Evolutionary conservation across 257 asterid genomes (phyloP), one percentile per base, ranked within the genome.

Genomic region (Nicotiana undulata): DNA sequence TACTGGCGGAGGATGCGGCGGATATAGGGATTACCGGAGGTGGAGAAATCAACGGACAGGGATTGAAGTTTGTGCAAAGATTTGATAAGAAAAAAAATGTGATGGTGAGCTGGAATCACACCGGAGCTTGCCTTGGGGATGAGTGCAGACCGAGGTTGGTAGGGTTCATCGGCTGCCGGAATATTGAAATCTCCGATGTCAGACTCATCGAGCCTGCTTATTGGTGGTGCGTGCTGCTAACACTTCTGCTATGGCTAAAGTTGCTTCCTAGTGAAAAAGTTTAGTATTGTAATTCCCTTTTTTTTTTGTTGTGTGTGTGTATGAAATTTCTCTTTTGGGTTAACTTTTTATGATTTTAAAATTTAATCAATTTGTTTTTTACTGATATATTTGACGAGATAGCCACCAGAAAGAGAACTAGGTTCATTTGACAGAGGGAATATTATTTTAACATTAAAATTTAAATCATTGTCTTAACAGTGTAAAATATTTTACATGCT

Each of bases 21-120:
- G 91, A 91, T 28, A 93, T 92, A 75, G 98, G 98, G 79, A 93
- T 95, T 77, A 92, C 93, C 52, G 97, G 99, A 81, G 98, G 97
- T 70, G 98, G 99, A 66, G 98, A 91, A 90, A 90, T 95, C 82
- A 92, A 95, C 84, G 99, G 99, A 4, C 99, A 95, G 87, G 97
- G 99, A 29, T 77, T 88, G 92, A 63, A 87, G 84, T 95, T 92
- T 76, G 97, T 95, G 77, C 74, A 29, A 88, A 85, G 90, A 79
- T 92, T 95, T 77, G 90, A 93, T 24, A 90, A 87, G 88, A 88
- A 86, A 90, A 95, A 95, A 90, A 93, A 95, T 75, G 98, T 95
- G 90, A 95, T 95, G 99, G 97, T 95, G 90, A 93, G 97, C 80
- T 95, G 99, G 98, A 93, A 95, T 28, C 58, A 77, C 74, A 93